Percentiles rank a stretch among this genome's conserved stretches.
Conservation (phyloP, 768 basidiomycete genomes). For the Neoboletus subvelutipes region DNA sequence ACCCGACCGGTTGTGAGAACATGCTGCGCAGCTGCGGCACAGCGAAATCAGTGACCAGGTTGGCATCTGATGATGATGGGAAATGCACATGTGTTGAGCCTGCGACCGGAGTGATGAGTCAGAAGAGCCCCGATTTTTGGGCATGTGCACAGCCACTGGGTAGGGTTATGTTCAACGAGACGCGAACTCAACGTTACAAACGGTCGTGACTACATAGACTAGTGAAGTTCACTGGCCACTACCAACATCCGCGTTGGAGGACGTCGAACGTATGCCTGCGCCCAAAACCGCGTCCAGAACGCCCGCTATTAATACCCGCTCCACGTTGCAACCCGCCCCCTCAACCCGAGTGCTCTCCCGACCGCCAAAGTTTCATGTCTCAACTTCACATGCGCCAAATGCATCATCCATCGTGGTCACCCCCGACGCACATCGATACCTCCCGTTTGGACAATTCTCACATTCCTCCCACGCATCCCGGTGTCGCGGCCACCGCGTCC, state of each 20-base stretch:
- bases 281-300: background rate
- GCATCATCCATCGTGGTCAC: constrained; percentile 18
- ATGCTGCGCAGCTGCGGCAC: background rate
- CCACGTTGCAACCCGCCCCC: constrained; percentile 7
- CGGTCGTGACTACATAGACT: background rate
- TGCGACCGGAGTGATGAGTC: background rate
- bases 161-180: too few species aligned
- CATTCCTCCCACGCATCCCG: constrained; percentile 2
- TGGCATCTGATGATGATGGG: too few species aligned
- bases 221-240: background rate
- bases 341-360: background rate
- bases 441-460: background rate
- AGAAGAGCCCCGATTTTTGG: background rate
- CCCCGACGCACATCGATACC: constrained; percentile 13
- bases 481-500: constrained; percentile 25
- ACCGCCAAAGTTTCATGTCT: background rate
- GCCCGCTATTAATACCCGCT: background rate
- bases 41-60: background rate
- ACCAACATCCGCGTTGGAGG: background rate
- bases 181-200: background rate
- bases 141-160: constrained; percentile 10
- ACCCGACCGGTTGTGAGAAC: background rate
- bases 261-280: constrained; percentile 11
- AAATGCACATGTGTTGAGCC: background rate
- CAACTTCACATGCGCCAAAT: constrained; percentile 11